Percentiles rank a stretch among this genome's conserved stretches.
Evolutionary conservation across 2,329 filamentous ascomycete genomes (phyloP).

Genomic region (Cordyceps farinosa): DNA sequence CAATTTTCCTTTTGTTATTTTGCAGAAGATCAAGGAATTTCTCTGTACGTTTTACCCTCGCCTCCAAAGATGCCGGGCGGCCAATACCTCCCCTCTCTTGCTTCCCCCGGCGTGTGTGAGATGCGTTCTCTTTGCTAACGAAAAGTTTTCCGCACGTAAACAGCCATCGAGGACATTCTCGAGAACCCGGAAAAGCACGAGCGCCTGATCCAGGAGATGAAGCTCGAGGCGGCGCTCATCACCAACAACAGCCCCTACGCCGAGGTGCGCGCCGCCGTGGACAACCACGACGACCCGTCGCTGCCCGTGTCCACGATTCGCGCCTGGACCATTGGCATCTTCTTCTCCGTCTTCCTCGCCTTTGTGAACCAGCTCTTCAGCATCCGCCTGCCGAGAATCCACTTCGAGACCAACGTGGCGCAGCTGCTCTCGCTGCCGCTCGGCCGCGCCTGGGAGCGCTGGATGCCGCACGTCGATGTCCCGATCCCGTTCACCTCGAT

Average conservation of each 20-base stretch:
- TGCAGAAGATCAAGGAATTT: conserved; percentile 38
- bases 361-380: conserved; percentile 37
- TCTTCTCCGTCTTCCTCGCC: conserved; percentile 32
- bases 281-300: conserved; percentile 36
- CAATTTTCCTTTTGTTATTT: conserved; percentile 40
- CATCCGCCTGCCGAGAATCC: conserved; percentile 35
- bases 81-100: background rate
- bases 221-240: conserved; percentile 32
- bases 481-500: conserved; percentile 29
- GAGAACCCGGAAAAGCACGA: conserved; percentile 29
- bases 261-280: conserved; percentile 39
- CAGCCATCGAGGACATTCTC: conserved; percentile 22
- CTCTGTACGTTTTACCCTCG: conserved; percentile 24
- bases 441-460: conserved; percentile 33
- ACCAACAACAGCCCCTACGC: conserved; percentile 33
- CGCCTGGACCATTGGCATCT: conserved; percentile 33
- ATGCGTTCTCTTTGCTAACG: background rate
- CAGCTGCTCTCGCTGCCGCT: conserved; percentile 37
- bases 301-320: conserved; percentile 37
- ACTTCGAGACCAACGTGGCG: conserved; percentile 35
- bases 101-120: no score
- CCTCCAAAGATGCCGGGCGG: no score
- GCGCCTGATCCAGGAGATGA: conserved; percentile 32
- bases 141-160: no score
- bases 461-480: conserved; percentile 29